Evolutionary conservation across 805 yeast species (phyloP).

Genomic region (Cyberlindnera galapagoensis): DNA sequence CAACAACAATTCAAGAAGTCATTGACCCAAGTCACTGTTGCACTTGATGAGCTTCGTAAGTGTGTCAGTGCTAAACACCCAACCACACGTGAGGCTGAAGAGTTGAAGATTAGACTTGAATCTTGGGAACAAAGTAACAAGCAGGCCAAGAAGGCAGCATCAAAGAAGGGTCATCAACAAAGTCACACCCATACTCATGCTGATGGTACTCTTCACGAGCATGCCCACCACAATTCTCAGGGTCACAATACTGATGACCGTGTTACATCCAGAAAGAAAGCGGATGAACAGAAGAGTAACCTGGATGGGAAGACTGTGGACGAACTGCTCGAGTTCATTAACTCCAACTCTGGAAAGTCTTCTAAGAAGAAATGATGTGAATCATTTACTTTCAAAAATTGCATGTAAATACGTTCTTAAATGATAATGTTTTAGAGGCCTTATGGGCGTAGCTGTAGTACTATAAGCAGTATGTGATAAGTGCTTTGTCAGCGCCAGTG

Average conservation of each 20-base stretch:
- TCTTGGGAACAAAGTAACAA: conserved; percentile 32
- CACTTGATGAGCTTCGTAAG: conserved; percentile 50
- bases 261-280: not conserved
- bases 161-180: too few species aligned
- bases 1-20: conserved; percentile 50
- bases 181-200: too few species aligned
- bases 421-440: too few species aligned
- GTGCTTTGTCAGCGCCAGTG: too few species aligned
- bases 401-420: too few species aligned
- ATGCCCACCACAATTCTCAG: too few species aligned
- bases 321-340: conserved; percentile 61
- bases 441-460: too few species aligned
- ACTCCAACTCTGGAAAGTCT: conserved; percentile 22
- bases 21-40: conserved; percentile 44
- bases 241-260: too few species aligned
- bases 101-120: conserved; percentile 54
- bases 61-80: conserved; percentile 63
- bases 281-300: conserved; percentile 4
- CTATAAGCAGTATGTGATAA: too few species aligned
- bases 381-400: too few species aligned
- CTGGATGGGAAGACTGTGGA: conserved; percentile 63
- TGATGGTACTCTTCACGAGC: too few species aligned
- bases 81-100: conserved; percentile 59
- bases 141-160: conserved; percentile 23
- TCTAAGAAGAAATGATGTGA: conserved; percentile 17